A percentile compares a stretch with the other conserved stretches of the same genome.
Conservation (phyloP, 2,329 filamentous ascomycete species). For the Colletotrichum sp. region DNA sequence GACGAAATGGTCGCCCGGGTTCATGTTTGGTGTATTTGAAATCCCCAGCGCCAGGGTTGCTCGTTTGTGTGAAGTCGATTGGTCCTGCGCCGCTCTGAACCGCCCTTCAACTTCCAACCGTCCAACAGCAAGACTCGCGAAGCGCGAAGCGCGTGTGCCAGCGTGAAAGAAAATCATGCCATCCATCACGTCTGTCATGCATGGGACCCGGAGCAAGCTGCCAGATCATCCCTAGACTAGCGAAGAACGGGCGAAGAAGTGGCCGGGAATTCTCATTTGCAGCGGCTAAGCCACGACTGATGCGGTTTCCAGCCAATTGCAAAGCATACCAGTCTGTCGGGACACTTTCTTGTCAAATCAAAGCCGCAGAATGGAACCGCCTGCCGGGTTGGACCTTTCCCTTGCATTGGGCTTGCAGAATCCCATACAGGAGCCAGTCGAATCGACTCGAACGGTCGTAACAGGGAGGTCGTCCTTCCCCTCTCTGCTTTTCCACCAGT, state of each 20-base stretch:
- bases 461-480: not conserved
- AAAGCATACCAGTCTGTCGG: constrained; percentile 4
- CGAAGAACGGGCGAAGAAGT: constrained; percentile 2
- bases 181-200: constrained; percentile 6
- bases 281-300: constrained; percentile 22
- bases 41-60: not conserved
- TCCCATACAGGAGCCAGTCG: not conserved
- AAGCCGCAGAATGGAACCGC: constrained; percentile 7
- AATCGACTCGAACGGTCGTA: not conserved
- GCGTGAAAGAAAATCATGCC: constrained; percentile 5
- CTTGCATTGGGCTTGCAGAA: constrained; percentile 9
- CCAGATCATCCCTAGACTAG: constrained; percentile 14
- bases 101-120: not conserved
- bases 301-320: constrained; percentile 10
- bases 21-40: not conserved
- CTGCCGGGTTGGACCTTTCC: constrained; percentile 10
- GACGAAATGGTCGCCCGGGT: not conserved
- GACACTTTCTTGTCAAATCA: constrained; percentile 13
- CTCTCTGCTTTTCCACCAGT: constrained; percentile 14
- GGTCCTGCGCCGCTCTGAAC: not conserved
- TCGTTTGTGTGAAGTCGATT: not conserved
- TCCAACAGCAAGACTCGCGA: not conserved
- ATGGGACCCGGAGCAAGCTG: constrained; percentile 1
- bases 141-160: constrained; percentile 16
- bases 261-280: constrained; percentile 18